Evolutionary conservation across 1,284 basidiomycete species (phyloP).

Genomic region (Porodaedalea pini): DNA sequence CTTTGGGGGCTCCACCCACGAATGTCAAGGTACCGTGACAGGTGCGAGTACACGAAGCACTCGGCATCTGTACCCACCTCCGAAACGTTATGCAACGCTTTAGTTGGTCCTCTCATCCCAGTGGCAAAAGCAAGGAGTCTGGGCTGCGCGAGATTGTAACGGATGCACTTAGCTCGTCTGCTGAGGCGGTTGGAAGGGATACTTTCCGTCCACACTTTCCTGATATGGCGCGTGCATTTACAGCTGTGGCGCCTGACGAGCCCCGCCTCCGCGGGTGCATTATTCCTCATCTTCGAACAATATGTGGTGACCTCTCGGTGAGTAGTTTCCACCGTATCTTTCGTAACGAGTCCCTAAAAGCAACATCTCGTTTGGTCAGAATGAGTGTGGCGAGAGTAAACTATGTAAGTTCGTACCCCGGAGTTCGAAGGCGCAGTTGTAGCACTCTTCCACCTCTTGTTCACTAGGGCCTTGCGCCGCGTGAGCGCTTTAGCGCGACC

Average conservation of each 20-base stretch:
- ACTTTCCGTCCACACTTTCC: conserved; percentile 94
- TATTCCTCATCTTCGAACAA: conserved; percentile 99
- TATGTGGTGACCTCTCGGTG: conserved; percentile 93
- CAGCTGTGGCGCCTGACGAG: conserved; percentile 83
- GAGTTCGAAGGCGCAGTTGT: conserved; percentile 98
- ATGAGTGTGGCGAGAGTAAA: conserved; percentile 71
- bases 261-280: conserved; percentile 92
- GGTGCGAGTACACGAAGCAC: conserved; percentile 97
- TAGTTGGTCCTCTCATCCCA: conserved; percentile 79
- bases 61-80: conserved; percentile 91
- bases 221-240: conserved; percentile 93
- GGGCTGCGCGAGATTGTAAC: conserved; percentile 97
- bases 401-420: conserved; percentile 70
- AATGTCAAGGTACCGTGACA: conserved; percentile 90
- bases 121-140: conserved; percentile 81
- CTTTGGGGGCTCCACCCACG: conserved; percentile 84
- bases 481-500: conserved; percentile 98
- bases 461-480: conserved; percentile 96
- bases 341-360: conserved; percentile 85
- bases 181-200: conserved; percentile 94
- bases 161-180: conserved; percentile 97
- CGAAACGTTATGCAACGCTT: conserved; percentile 87
- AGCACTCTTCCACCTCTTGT: conserved; percentile 94
- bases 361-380: conserved; percentile 81
- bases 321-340: conserved; percentile 89